Percentiles rank a stretch among this genome's conserved stretches.
phyloP scores from a whole-genome alignment of 2,329 filamentous ascomycete genomes.

The Fusarium tanahbumbuense region DNA sequence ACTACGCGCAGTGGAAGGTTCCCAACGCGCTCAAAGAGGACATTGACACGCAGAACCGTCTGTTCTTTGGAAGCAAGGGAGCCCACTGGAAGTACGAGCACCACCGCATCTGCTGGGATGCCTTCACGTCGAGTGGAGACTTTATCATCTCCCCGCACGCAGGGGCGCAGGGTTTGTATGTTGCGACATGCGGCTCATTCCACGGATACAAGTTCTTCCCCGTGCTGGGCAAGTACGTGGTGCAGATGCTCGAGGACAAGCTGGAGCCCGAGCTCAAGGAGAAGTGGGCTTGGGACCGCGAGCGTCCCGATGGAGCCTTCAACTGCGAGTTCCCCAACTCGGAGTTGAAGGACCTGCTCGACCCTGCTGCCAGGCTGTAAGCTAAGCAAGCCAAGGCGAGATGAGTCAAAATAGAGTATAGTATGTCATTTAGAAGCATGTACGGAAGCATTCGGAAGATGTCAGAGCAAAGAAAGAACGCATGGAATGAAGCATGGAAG shows the following conservation, averaged over 20 bases:
- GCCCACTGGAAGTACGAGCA: constrained; percentile 69
- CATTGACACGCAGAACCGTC: constrained; percentile 63
- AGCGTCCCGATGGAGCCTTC: constrained; percentile 62
- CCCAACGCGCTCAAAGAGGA: constrained; percentile 66
- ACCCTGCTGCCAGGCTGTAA: constrained; percentile 48
- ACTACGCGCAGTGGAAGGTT: constrained; percentile 74
- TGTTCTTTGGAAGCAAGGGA: constrained; percentile 69
- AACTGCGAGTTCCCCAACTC: constrained; percentile 68
- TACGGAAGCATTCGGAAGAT: constrained; percentile 6
- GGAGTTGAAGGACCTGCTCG: constrained; percentile 66
- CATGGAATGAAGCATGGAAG: constrained; percentile 2
- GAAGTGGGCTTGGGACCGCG: constrained; percentile 70
- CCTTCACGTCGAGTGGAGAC: constrained; percentile 70
- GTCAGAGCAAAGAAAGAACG: not conserved
- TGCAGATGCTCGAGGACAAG: constrained; percentile 64
- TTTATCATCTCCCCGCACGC: constrained; percentile 71
- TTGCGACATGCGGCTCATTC: constrained; percentile 74
- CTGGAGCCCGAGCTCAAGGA: constrained; percentile 57
- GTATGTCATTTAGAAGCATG: constrained; percentile 17
- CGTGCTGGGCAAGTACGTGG: constrained; percentile 70
- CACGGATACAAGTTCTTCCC: constrained; percentile 78
- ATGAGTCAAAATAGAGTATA: not conserved
- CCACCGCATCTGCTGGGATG: constrained; percentile 76
- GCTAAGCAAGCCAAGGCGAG: constrained; percentile 22
- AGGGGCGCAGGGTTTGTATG: constrained; percentile 63